Conservation (phyloP, 495 filamentous ascomycete genomes). For the Penicillium macrosclerotiorum region DNA sequence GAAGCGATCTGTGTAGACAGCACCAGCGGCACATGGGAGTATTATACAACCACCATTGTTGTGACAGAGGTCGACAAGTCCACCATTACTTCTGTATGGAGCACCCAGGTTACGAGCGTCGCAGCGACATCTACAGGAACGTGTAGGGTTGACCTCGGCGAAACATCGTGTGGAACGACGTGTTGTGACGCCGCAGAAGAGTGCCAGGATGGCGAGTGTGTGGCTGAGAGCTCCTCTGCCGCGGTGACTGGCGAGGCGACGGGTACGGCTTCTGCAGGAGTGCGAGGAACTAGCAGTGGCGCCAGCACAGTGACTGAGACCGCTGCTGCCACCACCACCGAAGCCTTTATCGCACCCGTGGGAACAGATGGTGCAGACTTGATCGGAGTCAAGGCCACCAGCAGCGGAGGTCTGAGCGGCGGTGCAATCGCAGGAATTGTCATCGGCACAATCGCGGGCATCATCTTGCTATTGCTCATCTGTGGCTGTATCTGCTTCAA, state of each 20-base stretch:
- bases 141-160: conserved; percentile 58
- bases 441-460: conserved; percentile 77
- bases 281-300: conserved; percentile 68
- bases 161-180: conserved; percentile 66
- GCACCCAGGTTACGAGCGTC: conserved; percentile 45
- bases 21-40: conserved; percentile 35
- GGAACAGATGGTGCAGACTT: conserved; percentile 49
- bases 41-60: conserved; percentile 69
- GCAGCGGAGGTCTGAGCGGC: conserved; percentile 57
- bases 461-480: conserved; percentile 67
- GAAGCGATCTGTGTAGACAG: conserved; percentile 54
- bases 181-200: conserved; percentile 75
- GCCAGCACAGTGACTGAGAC: conserved; percentile 54
- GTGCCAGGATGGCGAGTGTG: conserved; percentile 50
- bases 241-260: conserved; percentile 33
- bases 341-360: conserved; percentile 57
- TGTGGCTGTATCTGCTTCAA: conserved; percentile 73
- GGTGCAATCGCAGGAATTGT: conserved; percentile 96
- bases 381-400: conserved; percentile 40
- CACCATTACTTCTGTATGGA: conserved; percentile 67
- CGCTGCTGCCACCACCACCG: conserved; percentile 54
- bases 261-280: conserved; percentile 48
- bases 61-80: conserved; percentile 60
- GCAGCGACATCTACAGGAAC: conserved; percentile 43
- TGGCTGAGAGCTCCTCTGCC: conserved; percentile 39